Conservation (phyloP, 768 basidiomycete species). For the Albatrellus ellisii region DNA sequence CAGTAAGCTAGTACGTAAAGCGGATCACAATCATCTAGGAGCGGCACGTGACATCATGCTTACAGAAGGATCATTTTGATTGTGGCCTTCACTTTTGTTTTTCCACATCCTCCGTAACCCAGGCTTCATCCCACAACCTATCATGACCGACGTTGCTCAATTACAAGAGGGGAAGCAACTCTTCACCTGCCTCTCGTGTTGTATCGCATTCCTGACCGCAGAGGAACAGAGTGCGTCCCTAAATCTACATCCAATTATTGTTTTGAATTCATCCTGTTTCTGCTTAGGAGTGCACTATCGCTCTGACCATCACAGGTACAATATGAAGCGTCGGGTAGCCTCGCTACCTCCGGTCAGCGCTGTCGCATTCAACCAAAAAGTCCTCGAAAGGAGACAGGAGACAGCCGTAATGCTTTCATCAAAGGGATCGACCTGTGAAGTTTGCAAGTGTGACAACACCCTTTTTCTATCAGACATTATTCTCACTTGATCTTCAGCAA, state of each 20-base stretch:
- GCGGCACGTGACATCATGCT: no score
- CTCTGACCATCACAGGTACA: conserved; percentile 94
- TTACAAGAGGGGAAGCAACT: conserved; percentile 20
- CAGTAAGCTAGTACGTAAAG: no score
- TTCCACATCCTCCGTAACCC: background rate
- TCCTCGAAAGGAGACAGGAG: conserved; percentile 64
- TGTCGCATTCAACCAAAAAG: conserved; percentile 75
- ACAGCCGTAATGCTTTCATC: conserved; percentile 54
- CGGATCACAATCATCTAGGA: no score
- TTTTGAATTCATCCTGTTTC: conserved; percentile 4
- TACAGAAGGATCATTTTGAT: no score
- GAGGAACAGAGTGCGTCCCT: conserved; percentile 66
- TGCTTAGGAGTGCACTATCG: conserved; percentile 80
- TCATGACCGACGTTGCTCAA: conserved; percentile 9
- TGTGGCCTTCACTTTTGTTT: background rate
- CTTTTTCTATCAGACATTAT: background rate
- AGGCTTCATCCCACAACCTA: background rate
- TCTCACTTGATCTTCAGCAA: conserved; percentile 39
- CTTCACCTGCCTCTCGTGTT: conserved; percentile 87
- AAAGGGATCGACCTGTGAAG: conserved; percentile 50
- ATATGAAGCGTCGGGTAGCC: conserved; percentile 94
- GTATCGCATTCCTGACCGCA: conserved; percentile 72
- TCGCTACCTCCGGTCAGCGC: conserved; percentile 75
- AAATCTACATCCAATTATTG: background rate
- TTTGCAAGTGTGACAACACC: conserved; percentile 42